Evolutionary conservation across 2,329 filamentous ascomycete species (phyloP).

Genomic region (Trichoderma atroviride): DNA sequence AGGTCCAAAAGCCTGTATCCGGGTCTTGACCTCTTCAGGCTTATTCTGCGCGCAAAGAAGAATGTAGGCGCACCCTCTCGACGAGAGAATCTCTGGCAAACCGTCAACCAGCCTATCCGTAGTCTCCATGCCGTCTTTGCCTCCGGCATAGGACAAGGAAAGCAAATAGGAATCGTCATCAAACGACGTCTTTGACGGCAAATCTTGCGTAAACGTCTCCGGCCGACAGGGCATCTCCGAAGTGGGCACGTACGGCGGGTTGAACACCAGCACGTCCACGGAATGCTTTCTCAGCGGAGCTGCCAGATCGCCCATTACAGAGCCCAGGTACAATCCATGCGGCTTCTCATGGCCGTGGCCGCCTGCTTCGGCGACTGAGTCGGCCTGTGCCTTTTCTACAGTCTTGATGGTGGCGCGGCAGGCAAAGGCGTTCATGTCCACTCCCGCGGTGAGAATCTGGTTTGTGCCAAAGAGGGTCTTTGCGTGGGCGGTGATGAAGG

Average conservation of each 20-base stretch:
- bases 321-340: constrained; percentile 62
- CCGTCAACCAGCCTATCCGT: constrained; percentile 76
- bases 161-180: constrained; percentile 83
- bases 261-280: constrained; percentile 90
- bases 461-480: constrained; percentile 69
- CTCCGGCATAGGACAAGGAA: constrained; percentile 85
- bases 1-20: constrained; percentile 55
- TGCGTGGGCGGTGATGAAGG: constrained; percentile 80
- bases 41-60: constrained; percentile 89
- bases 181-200: constrained; percentile 52
- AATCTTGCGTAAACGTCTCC: constrained; percentile 33
- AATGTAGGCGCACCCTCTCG: constrained; percentile 81
- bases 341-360: constrained; percentile 28
- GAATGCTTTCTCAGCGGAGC: constrained; percentile 56
- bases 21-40: constrained; percentile 70
- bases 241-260: constrained; percentile 95
- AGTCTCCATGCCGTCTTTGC: constrained; percentile 88
- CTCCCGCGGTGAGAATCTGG: constrained; percentile 70
- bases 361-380: constrained; percentile 32
- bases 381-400: constrained; percentile 50
- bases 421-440: constrained; percentile 85
- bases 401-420: constrained; percentile 76
- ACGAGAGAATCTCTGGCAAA: constrained; percentile 65
- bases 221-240: constrained; percentile 65
- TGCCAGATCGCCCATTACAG: constrained; percentile 71